Percentiles rank a stretch among this genome's conserved stretches.
Conservation (phyloP, 768 basidiomycete genomes). For the Royoungia palumana region DNA sequence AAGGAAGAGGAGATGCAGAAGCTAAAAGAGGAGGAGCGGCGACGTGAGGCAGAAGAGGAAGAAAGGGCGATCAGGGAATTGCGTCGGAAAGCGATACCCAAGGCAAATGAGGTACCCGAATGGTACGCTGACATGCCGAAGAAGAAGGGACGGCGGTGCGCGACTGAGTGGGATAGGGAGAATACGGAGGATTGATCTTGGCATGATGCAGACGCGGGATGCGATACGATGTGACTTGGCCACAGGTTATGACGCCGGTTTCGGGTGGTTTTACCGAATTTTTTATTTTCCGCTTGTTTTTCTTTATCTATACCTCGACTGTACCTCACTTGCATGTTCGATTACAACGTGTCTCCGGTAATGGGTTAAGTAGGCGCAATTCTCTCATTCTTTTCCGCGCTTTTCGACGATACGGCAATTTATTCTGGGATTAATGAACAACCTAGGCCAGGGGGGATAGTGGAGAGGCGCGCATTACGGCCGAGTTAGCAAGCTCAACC, state of each 20-base stretch:
- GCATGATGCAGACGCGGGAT: conserved; percentile 5
- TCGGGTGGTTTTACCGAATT: conserved; percentile 1
- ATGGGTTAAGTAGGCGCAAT: no score
- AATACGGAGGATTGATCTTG: neutral
- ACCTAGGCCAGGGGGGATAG: no score
- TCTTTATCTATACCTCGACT: conserved; percentile 16
- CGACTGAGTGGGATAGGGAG: conserved; percentile 5
- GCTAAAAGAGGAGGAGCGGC: conserved; percentile 44
- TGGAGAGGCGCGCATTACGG: conserved; percentile 5
- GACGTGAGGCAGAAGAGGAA: conserved; percentile 51
- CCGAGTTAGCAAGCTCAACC: conserved; percentile 3
- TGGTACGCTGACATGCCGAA: conserved; percentile 75
- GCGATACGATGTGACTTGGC: conserved; percentile 5
- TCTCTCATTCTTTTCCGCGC: no score
- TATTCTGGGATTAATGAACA: conserved; percentile 15
- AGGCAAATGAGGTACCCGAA: conserved; percentile 68
- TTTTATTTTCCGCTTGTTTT: neutral
- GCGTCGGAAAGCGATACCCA: conserved; percentile 60
- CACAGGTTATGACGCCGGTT: conserved; percentile 4
- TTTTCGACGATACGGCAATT: neutral
- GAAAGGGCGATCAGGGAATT: conserved; percentile 59
- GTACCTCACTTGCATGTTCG: conserved; percentile 14
- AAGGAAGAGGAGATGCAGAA: conserved; percentile 53
- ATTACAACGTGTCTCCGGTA: conserved; percentile 9
- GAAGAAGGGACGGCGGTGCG: conserved; percentile 35